Conservation (phyloP, 169 alveolate species). For the Eimeria necatrix region DNA sequence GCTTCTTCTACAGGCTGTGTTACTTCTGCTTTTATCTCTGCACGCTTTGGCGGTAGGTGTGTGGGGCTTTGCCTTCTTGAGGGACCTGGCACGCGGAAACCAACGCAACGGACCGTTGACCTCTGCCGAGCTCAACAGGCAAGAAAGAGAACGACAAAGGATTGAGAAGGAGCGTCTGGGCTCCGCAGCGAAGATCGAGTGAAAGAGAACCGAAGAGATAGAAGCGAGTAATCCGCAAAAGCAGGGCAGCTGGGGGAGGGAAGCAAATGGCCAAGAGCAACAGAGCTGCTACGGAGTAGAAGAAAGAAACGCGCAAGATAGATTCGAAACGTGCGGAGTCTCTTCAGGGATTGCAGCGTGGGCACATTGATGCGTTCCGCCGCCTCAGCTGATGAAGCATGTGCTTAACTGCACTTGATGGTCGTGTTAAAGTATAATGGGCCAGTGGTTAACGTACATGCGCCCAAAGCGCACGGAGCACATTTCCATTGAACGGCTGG, state of each 20-base stretch:
- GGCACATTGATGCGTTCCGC: not conserved
- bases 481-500: conserved; percentile 66
- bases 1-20: not conserved
- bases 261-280: not conserved
- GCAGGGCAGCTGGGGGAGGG: not conserved
- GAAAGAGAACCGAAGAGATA: not conserved
- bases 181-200: not conserved
- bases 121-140: conserved; percentile 35
- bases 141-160: conserved; percentile 17
- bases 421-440: conserved; percentile 30
- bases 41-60: conserved; percentile 64
- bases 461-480: conserved; percentile 61
- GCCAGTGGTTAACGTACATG: conserved; percentile 60
- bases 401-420: no score
- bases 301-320: not conserved
- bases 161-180: not conserved
- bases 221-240: not conserved
- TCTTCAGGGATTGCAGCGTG: not conserved
- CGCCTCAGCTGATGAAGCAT: not conserved
- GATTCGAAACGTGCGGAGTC: no score
- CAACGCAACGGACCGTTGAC: conserved; percentile 6
- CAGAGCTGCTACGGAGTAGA: not conserved
- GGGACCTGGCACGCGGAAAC: conserved; percentile 20
- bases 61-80: conserved; percentile 63
- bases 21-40: not conserved